Conservation (phyloP, 1,139 yeast genomes). For the Saccharomyces hybrid region DNA sequence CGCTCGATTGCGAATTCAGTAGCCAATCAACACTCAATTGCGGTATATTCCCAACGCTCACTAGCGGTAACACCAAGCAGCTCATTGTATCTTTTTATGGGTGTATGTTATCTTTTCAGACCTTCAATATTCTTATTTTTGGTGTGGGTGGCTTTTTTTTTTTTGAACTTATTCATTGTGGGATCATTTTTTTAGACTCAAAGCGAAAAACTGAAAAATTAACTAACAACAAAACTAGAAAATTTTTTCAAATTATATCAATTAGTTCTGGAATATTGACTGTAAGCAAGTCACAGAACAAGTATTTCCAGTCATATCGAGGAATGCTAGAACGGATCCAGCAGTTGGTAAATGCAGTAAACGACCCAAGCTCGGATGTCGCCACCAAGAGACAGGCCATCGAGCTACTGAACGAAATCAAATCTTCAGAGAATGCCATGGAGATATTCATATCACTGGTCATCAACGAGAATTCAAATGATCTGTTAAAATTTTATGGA, state of each 20-base stretch:
- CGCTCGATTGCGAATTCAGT: slow-evolving; percentile 45
- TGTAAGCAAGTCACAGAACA: not conserved
- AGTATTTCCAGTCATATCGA: not conserved
- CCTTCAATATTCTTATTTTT: not conserved
- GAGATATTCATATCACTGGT: slow-evolving; percentile 64
- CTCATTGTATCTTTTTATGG: not conserved
- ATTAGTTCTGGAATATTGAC: slow-evolving; percentile 1
- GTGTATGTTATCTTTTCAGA: not conserved
- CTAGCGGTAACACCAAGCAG: slow-evolving; percentile 58
- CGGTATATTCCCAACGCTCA: slow-evolving; percentile 85
- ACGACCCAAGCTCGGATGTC: slow-evolving; percentile 67
- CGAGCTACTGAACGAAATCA: slow-evolving; percentile 67
- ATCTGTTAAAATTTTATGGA: slow-evolving; percentile 64
- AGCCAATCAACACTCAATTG: slow-evolving; percentile 74
- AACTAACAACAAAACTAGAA: not conserved
- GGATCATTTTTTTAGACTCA: not conserved
- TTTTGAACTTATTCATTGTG: not conserved
- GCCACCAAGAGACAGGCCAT: slow-evolving; percentile 75
- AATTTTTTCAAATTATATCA: slow-evolving; percentile 2
- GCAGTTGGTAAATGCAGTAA: slow-evolving; percentile 89
- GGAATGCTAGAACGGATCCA: slow-evolving; percentile 78
- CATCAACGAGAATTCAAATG: slow-evolving; percentile 37
- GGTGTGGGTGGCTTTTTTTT: not conserved
- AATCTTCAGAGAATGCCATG: slow-evolving; percentile 73
- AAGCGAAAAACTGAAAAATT: not conserved